Percentiles rank a stretch among this genome's conserved stretches.
Conservation (phyloP, 2,329 filamentous ascomycete species). For the Pyrenochaeta sp. region DNA sequence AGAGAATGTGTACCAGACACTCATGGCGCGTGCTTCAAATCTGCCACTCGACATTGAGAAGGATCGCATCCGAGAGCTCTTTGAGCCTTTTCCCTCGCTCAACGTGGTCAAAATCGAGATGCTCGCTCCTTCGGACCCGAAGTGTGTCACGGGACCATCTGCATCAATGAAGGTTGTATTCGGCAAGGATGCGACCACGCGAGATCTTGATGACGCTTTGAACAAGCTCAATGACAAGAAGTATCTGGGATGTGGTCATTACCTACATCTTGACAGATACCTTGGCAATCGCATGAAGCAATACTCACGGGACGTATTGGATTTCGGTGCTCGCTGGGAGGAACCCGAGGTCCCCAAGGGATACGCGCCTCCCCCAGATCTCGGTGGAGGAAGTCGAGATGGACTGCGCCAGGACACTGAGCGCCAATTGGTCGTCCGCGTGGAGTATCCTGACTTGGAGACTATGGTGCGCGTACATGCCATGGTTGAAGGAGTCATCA, state of each 20-base stretch:
- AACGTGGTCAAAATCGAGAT: constrained; percentile 43
- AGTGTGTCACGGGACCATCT: constrained; percentile 27
- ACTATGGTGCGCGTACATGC: constrained; percentile 86
- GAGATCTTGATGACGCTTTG: constrained; percentile 41
- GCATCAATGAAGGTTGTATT: constrained; percentile 43
- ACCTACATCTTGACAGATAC: constrained; percentile 44
- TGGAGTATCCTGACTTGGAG: constrained; percentile 78
- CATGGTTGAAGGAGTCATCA: constrained; percentile 79
- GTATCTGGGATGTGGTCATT: constrained; percentile 43
- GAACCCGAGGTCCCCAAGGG: constrained; percentile 37
- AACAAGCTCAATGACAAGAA: constrained; percentile 43
- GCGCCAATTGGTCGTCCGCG: constrained; percentile 43
- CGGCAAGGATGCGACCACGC: constrained; percentile 36
- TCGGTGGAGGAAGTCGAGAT: constrained; percentile 32
- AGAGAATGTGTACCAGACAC: constrained; percentile 37
- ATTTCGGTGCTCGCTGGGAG: constrained; percentile 43
- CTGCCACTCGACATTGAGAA: constrained; percentile 37
- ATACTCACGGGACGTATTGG: no score
- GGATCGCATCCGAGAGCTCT: constrained; percentile 36
- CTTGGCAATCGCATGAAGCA: constrained; percentile 32
- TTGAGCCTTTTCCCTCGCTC: constrained; percentile 38
- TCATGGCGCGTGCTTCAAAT: constrained; percentile 43
- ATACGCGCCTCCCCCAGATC: constrained; percentile 36
- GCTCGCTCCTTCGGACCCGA: constrained; percentile 28
- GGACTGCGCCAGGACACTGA: constrained; percentile 30